Evolutionary conservation across 768 basidiomycete species (phyloP).

Genomic region (Mycena chlorophos): DNA sequence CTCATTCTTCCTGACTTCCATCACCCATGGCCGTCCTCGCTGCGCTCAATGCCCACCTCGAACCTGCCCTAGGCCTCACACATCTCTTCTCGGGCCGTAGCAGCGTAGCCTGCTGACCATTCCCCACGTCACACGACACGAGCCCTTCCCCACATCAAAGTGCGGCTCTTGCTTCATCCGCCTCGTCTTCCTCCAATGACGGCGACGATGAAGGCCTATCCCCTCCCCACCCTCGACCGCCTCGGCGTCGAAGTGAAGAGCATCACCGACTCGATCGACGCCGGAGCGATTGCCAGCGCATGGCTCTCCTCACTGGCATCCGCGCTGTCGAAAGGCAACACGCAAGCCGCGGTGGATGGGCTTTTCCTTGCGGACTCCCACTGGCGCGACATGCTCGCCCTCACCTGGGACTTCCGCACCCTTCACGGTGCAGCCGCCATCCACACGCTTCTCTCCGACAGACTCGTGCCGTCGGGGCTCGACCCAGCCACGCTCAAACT

Average conservation of each 20-base stretch:
- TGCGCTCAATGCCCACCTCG: no score
- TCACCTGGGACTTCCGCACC: slow-evolving; percentile 54
- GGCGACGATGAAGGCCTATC: neutral
- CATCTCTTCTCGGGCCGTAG: no score
- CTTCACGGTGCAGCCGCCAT: slow-evolving; percentile 39
- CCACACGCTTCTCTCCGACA: slow-evolving; percentile 34
- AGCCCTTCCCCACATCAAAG: neutral
- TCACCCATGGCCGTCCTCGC: no score
- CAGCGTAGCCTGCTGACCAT: no score
- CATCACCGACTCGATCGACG: slow-evolving; percentile 16
- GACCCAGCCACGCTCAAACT: slow-evolving; percentile 27
- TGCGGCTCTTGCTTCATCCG: neutral
- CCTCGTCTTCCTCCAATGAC: neutral
- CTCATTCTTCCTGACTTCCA: no score
- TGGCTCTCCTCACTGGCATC: slow-evolving; percentile 28
- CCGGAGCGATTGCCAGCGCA: slow-evolving; percentile 14
- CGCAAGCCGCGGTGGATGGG: slow-evolving; percentile 8
- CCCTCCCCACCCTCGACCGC: slow-evolving; percentile 26
- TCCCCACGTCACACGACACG: neutral
- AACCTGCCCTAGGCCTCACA: no score
- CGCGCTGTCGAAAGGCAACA: slow-evolving; percentile 13
- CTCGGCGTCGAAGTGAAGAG: slow-evolving; percentile 15
- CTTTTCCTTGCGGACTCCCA: slow-evolving; percentile 36
- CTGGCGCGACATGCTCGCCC: slow-evolving; percentile 52
- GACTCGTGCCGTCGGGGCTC: slow-evolving; percentile 26